Percentiles rank a stretch among this genome's conserved stretches.
phyloP scores from a whole-genome alignment of 495 filamentous ascomycete genomes.

The Penicillium maclennaniae region DNA sequence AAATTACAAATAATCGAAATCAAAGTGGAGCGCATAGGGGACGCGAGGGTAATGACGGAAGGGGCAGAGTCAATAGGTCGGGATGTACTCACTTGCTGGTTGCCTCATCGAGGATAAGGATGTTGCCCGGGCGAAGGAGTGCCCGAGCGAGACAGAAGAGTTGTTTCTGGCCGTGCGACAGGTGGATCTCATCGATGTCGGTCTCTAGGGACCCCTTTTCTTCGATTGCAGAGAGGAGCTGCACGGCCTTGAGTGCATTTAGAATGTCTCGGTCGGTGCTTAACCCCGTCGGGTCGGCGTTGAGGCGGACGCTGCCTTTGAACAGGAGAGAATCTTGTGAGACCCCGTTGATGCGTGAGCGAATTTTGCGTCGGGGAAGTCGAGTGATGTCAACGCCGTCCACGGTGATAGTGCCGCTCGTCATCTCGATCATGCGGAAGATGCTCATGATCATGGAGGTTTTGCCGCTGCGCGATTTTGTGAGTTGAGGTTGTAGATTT shows the following conservation, averaged over 20 bases:
- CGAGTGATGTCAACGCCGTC: conserved; percentile 47
- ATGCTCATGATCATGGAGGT: conserved; percentile 48
- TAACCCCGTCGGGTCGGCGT: conserved; percentile 42
- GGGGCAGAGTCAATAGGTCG: conserved; percentile 12
- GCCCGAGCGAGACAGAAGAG: conserved; percentile 62
- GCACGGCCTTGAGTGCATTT: conserved; percentile 46
- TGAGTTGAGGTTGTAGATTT: neutral
- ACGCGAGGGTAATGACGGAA: conserved; percentile 17
- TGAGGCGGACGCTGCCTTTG: conserved; percentile 42
- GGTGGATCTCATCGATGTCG: conserved; percentile 45
- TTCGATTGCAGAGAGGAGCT: conserved; percentile 44
- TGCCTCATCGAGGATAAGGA: conserved; percentile 50
- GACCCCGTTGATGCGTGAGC: conserved; percentile 46
- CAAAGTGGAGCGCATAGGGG: conserved; percentile 1
- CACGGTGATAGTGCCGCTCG: conserved; percentile 40
- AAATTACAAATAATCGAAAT: conserved; percentile 9
- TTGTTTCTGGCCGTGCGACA: conserved; percentile 62
- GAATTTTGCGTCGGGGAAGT: conserved; percentile 45
- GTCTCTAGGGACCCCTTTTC: conserved; percentile 50
- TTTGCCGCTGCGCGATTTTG: conserved; percentile 37
- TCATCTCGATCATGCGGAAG: conserved; percentile 52
- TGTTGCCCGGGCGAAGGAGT: conserved; percentile 45
- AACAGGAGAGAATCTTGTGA: conserved; percentile 59
- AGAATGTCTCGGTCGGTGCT: conserved; percentile 36
- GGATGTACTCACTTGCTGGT: conserved; percentile 45